phyloP scores from a whole-genome alignment of 495 filamentous ascomycete genomes.

The Pseudotulostoma volvatum region DNA sequence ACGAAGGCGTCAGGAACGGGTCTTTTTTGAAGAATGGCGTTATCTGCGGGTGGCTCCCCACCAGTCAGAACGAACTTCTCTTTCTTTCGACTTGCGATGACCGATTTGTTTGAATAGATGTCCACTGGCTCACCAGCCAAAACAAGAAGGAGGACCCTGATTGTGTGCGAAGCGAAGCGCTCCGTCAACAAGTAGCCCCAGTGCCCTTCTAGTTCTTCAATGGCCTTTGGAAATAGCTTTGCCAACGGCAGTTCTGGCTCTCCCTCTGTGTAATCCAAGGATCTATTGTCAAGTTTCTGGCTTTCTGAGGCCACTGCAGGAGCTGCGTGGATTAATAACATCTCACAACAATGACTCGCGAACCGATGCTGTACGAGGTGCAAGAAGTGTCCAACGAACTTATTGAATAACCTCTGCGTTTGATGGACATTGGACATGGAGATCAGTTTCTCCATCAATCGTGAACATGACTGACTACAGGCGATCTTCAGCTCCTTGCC shows the following conservation, averaged over 20 bases:
- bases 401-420: slow-evolving; percentile 68
- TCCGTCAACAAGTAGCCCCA: slow-evolving; percentile 76
- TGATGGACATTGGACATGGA: slow-evolving; percentile 61
- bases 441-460: slow-evolving; percentile 83
- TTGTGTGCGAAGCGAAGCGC: slow-evolving; percentile 75
- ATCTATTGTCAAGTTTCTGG: slow-evolving; percentile 22
- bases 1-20: slow-evolving; percentile 65
- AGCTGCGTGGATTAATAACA: slow-evolving; percentile 69
- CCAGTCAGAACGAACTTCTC: slow-evolving; percentile 42
- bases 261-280: slow-evolving; percentile 17
- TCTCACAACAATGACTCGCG: slow-evolving; percentile 92
- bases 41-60: slow-evolving; percentile 20
- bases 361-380: slow-evolving; percentile 86
- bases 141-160: slow-evolving; percentile 70
- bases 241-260: slow-evolving; percentile 49
- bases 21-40: slow-evolving; percentile 20
- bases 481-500: slow-evolving; percentile 94
- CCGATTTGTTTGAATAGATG: slow-evolving; percentile 41
- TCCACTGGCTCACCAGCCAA: slow-evolving; percentile 68
- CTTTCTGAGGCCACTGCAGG: slow-evolving; percentile 51
- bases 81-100: slow-evolving; percentile 79
- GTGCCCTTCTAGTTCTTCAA: slow-evolving; percentile 71
- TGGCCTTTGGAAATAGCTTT: slow-evolving; percentile 61
- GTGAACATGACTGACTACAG: slow-evolving; percentile 83
- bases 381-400: slow-evolving; percentile 77